Base-by-base conservation (phyloP, 2,329 filamentous ascomycete species). In the Colletotrichum sp. region DNA sequence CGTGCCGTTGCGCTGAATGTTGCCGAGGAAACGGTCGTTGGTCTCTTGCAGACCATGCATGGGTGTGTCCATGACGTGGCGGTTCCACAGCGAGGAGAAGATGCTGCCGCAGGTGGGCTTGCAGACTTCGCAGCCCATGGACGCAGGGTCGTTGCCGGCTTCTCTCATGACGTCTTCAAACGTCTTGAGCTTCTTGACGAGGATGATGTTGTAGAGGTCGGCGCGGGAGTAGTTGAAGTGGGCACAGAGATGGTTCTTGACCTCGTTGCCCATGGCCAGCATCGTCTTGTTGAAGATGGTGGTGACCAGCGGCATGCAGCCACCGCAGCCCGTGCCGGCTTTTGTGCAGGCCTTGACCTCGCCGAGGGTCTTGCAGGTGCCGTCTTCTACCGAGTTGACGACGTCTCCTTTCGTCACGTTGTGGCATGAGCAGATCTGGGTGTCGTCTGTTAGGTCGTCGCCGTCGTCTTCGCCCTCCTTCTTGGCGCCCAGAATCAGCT, bases 261-360 rank as follows among this genome's bases (percentile, higher is more conserved):
- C 93, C 82, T 97, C 95, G 75, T 95, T 91, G 69, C 95, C 95
- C 92, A 97, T 94, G 13, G 91, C 91, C 61, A 91, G 87, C 94
- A 98, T 96, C 34, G 95, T 93, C 81, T 93, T 93, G 87, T 96
- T 97, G 90, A 98, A 97, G 80, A 98, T 97, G 76, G 92, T 93
- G 69, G 95, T 94, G 3, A 98, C 93, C 7, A 98, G 89, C 8
- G 95, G 95, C 90, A 98, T 92, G 81, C 95, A 98, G 9, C 95
- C 95, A 77, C 95, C 95, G 79, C 95, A 98, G 4, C 95, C 95
- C 1, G 94, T 98, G 54, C 95, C 95, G 21, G 95, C 95, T 82
- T 98, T 98, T 18, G 95, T 98, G 86, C 95, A 97, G 3, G 93
- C 90, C 83, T 98, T 98, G 80, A 98, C 89, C 69, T 96, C 93